Conservation (phyloP, 805 yeast genomes). For the Ogataea glucozyma region DNA sequence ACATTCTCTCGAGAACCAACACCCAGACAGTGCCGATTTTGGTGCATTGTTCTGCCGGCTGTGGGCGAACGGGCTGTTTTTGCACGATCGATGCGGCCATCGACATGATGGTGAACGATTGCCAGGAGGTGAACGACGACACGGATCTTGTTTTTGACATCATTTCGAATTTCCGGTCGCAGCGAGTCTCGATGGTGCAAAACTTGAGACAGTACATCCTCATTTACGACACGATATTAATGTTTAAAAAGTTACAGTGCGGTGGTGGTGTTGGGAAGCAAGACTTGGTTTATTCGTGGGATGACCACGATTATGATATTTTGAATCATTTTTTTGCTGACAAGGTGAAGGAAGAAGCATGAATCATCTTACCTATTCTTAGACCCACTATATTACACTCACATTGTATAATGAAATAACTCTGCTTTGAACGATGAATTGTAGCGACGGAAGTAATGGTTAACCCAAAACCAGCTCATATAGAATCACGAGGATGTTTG, state of each 20-base stretch:
- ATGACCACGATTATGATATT: conserved; percentile 13
- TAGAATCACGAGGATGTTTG: conserved; percentile 50
- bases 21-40: conserved; percentile 48
- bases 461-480: conserved; percentile 56
- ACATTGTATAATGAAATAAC: neutral
- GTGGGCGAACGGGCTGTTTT: conserved; percentile 93
- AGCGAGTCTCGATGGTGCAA: conserved; percentile 60
- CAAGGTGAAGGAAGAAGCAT: conserved; percentile 14
- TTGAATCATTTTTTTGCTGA: conserved; percentile 20
- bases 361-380: neutral
- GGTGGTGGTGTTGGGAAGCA: conserved; percentile 9
- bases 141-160: conserved; percentile 47
- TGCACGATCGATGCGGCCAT: conserved; percentile 66
- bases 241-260: conserved; percentile 26
- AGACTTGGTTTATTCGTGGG: conserved; percentile 17
- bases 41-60: conserved; percentile 95
- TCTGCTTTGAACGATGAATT: too few species aligned
- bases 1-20: conserved; percentile 21
- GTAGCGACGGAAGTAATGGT: too few species aligned
- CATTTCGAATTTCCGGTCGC: conserved; percentile 50
- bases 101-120: conserved; percentile 35
- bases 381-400: neutral
- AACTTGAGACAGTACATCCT: conserved; percentile 54
- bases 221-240: conserved; percentile 45
- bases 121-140: conserved; percentile 14